These are phyloP conservation scores for Collybia sordida DNA, from an alignment of 768 basidiomycete genomes.

Conservation along the genomic window DNA sequence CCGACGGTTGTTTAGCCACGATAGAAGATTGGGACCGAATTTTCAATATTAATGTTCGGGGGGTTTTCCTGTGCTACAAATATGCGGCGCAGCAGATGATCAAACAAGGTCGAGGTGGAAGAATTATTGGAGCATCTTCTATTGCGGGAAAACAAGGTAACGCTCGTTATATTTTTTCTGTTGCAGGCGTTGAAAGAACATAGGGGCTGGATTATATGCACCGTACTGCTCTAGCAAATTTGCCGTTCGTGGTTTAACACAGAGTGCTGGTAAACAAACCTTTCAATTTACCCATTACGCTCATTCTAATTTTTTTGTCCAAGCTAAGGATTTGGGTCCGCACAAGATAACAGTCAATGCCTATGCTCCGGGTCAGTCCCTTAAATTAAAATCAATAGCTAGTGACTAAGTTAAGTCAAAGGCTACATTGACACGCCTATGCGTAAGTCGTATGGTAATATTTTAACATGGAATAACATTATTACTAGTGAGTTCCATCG, in stretches of 20 bases:
- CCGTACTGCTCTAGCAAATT: constrained; percentile 20
- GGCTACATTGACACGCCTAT: constrained; percentile 8
- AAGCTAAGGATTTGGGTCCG: constrained; percentile 19
- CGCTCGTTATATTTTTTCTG: neutral
- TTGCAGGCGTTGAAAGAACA: neutral
- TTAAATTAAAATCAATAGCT: no score
- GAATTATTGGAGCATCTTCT: constrained; percentile 44
- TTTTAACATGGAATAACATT: no score
- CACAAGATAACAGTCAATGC: constrained; percentile 35
- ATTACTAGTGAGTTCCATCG: neutral
- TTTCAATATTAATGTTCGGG: constrained; percentile 32
- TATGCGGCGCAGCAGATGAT: constrained; percentile 43
- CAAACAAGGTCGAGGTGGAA: constrained; percentile 39
- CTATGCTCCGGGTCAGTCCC: constrained; percentile 27
- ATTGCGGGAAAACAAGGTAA: constrained; percentile 35
- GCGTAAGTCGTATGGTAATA: constrained; percentile 1
- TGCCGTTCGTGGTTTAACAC: constrained; percentile 21
- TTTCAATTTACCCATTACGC: neutral
- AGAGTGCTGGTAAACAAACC: constrained; percentile 12
- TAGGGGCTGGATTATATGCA: constrained; percentile 10
- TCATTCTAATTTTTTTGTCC: neutral
- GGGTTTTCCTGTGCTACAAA: constrained; percentile 40
- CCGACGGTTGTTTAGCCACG: constrained; percentile 14
- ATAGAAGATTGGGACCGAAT: constrained; percentile 29
- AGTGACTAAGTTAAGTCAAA: neutral